Conservation (phyloP, 2,329 filamentous ascomycete genomes). For the Lasiodiplodia gonubiensis region DNA sequence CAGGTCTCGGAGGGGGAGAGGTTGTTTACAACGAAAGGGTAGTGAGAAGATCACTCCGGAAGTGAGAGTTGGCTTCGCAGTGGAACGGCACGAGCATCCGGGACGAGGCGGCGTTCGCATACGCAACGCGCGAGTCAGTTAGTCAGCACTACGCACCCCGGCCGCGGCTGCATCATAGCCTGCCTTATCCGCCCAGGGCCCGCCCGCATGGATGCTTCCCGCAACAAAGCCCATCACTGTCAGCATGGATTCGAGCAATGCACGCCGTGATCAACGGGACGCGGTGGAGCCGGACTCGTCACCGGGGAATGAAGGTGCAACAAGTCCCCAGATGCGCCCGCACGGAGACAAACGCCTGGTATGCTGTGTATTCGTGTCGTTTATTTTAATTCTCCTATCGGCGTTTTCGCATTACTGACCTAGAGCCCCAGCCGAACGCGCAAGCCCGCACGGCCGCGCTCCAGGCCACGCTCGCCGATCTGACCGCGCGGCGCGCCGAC, state of each 20-base stretch:
- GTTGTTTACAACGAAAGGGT: constrained; percentile 15
- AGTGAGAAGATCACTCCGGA: not conserved
- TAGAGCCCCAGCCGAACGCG: constrained; percentile 8
- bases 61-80: not conserved
- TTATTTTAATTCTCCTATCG: constrained; percentile 3
- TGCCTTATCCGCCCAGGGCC: constrained; percentile 6
- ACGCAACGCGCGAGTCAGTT: constrained; percentile 19
- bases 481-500: constrained; percentile 51
- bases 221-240: not conserved
- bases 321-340: not conserved
- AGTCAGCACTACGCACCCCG: constrained; percentile 14
- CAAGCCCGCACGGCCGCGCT: not conserved
- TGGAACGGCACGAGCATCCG: not conserved
- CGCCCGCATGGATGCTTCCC: not conserved
- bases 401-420: constrained; percentile 17
- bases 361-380: constrained; percentile 4
- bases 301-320: constrained; percentile 12
- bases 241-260: not conserved
- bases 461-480: constrained; percentile 54
- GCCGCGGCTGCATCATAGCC: constrained; percentile 26
- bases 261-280: not conserved
- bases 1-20: not conserved
- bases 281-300: constrained; percentile 1
- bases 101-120: not conserved
- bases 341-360: constrained; percentile 25